A percentile compares a stretch with the other conserved stretches of the same genome.
These are phyloP conservation scores for Lodderomyces pseudojiufengensis DNA, from an alignment of 1,139 yeast genomes.

Conservation along the genomic window DNA sequence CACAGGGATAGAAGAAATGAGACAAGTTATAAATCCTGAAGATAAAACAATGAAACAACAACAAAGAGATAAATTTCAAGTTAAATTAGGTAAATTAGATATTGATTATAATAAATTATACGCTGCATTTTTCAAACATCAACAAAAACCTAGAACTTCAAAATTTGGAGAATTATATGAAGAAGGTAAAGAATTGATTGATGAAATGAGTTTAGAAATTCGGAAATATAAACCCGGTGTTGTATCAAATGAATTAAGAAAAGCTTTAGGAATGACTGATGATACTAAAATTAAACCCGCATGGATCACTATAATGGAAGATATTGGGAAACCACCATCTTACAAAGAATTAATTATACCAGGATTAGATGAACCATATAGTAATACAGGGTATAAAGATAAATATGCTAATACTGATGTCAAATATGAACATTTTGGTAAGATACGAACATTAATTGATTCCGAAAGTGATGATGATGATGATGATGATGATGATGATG, in stretches of 20 bases:
- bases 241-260: conserved; percentile 53
- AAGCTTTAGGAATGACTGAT: conserved; percentile 68
- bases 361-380: conserved; percentile 42
- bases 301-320: conserved; percentile 72
- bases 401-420: conserved; percentile 14
- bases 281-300: conserved; percentile 59
- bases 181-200: conserved; percentile 69
- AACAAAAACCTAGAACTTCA: conserved; percentile 66
- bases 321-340: conserved; percentile 81
- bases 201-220: conserved; percentile 36
- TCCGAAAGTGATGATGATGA: conserved; percentile 33
- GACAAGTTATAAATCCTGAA: conserved; percentile 40
- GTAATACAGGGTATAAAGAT: conserved; percentile 35
- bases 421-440: conserved; percentile 38
- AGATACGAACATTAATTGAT: conserved; percentile 33
- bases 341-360: conserved; percentile 65
- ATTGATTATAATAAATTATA: conserved; percentile 80
- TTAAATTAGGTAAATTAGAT: conserved; percentile 83
- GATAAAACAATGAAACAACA: conserved; percentile 60
- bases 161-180: conserved; percentile 74
- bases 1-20: conserved; percentile 88
- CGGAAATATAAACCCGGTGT: conserved; percentile 61
- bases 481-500: conserved; percentile 20
- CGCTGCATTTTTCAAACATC: conserved; percentile 82
- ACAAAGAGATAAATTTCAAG: conserved; percentile 83